Percentiles rank a stretch among this genome's conserved stretches.
Conservation (phyloP, 768 basidiomycete genomes). For the Lentinus brumalis region DNA sequence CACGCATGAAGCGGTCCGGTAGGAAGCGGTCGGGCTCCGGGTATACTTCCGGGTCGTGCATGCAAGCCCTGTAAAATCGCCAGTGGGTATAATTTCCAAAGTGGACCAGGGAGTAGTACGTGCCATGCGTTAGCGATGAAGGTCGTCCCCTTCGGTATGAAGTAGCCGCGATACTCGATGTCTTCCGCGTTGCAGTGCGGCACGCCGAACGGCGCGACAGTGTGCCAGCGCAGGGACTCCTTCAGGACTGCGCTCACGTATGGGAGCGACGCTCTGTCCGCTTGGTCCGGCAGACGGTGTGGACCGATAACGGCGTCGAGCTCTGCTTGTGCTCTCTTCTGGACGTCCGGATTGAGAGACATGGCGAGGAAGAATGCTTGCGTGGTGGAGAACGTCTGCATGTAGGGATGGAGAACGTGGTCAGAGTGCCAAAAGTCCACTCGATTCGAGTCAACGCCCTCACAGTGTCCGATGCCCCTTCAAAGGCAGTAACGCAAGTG, state of each 20-base stretch:
- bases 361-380: slow-evolving; percentile 15
- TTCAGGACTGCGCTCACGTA: slow-evolving; percentile 28
- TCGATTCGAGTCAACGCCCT: no score
- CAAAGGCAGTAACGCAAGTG: no score
- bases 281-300: slow-evolving; percentile 20
- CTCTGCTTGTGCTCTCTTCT: slow-evolving; percentile 19
- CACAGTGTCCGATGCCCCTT: no score
- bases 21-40: slow-evolving; percentile 7
- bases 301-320: slow-evolving; percentile 22
- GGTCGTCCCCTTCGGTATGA: slow-evolving; percentile 29
- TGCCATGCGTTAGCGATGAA: background rate
- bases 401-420: background rate
- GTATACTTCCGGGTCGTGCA: slow-evolving; percentile 5
- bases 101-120: background rate
- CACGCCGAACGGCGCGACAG: slow-evolving; percentile 25
- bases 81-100: background rate
- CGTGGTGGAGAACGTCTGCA: background rate
- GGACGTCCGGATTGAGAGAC: slow-evolving; percentile 16
- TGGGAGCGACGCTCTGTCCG: slow-evolving; percentile 21
- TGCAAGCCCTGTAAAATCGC: slow-evolving; percentile 4
- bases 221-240: slow-evolving; percentile 20
- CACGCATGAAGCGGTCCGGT: slow-evolving; percentile 11
- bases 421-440: no score
- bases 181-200: slow-evolving; percentile 19
- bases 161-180: slow-evolving; percentile 25